These are phyloP conservation scores for Alternaria sp. DNA, from an alignment of 2,329 filamentous ascomycete genomes.

Conservation along the genomic window DNA sequence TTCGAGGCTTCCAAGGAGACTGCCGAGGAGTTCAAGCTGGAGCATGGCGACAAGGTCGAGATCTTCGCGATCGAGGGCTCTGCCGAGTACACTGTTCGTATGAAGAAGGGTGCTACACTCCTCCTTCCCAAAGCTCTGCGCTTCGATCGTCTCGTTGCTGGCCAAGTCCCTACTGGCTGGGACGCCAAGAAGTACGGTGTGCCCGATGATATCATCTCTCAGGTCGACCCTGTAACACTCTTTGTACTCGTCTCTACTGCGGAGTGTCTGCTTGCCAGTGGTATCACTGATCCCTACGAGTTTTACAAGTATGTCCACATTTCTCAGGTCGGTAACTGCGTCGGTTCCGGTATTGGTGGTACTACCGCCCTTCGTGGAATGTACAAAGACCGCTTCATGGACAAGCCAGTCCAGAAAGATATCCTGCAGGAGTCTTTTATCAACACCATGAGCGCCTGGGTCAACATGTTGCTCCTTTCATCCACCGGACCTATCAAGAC, in stretches of 20 bases:
- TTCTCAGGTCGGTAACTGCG: constrained; percentile 96
- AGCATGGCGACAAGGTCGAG: constrained; percentile 97
- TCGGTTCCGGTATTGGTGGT: constrained; percentile 98
- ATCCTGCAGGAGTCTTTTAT: constrained; percentile 99
- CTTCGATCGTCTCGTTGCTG: constrained; percentile 96
- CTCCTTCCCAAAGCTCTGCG: constrained; percentile 96
- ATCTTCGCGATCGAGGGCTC: constrained; percentile 94
- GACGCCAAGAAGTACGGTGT: constrained; percentile 96
- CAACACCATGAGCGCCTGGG: constrained; percentile 99
- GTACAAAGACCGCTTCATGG: constrained; percentile 97
- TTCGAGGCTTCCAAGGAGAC: constrained; percentile 98
- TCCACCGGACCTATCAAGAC: constrained; percentile 99
- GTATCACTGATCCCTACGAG: constrained; percentile 98
- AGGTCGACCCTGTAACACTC: constrained; percentile 95
- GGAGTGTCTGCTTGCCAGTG: constrained; percentile 87
- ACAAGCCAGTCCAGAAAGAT: constrained; percentile 97
- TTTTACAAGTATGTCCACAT: constrained; percentile 99
- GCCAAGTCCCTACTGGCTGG: constrained; percentile 97
- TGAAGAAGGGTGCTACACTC: constrained; percentile 94
- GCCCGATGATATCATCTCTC: constrained; percentile 95
- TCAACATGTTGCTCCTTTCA: constrained; percentile 98
- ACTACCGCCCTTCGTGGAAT: constrained; percentile 91
- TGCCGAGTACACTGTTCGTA: constrained; percentile 90
- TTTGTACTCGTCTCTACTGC: constrained; percentile 94
- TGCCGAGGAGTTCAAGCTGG: constrained; percentile 94